Evolutionary conservation across 495 filamentous ascomycete species (phyloP).

Genomic region (Trichoderma orchidacearum): DNA sequence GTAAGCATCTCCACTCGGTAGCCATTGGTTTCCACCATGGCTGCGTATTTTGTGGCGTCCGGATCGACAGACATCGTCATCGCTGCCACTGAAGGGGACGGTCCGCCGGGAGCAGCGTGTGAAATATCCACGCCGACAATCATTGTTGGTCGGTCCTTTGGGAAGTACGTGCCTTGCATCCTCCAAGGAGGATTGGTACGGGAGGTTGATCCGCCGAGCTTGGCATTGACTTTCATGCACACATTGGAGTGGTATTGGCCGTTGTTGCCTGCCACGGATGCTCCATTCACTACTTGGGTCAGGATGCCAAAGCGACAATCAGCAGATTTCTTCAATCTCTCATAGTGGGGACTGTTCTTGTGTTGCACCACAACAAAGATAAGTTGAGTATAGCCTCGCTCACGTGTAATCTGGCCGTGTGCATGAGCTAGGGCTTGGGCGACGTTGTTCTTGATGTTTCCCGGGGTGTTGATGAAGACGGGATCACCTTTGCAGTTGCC

Average conservation of each 20-base stretch:
- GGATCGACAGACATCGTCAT: conserved; percentile 71
- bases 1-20: conserved; percentile 61
- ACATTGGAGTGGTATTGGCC: conserved; percentile 81
- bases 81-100: conserved; percentile 65
- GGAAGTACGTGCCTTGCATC: conserved; percentile 15
- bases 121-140: conserved; percentile 86
- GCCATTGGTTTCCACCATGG: conserved; percentile 65
- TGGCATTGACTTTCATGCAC: conserved; percentile 87
- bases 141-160: conserved; percentile 41
- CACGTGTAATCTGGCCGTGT: conserved; percentile 7
- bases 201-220: conserved; percentile 71
- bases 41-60: conserved; percentile 56
- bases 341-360: conserved; percentile 53
- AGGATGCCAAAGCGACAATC: conserved; percentile 70
- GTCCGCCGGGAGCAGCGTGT: conserved; percentile 52
- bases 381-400: conserved; percentile 39
- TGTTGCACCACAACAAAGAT: conserved; percentile 59
- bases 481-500: conserved; percentile 39
- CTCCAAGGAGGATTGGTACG: conserved; percentile 8
- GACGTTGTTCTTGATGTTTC: conserved; percentile 5
- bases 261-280: conserved; percentile 41
- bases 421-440: conserved; percentile 11
- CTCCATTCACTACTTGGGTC: conserved; percentile 54
- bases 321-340: conserved; percentile 65
- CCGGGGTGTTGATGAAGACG: conserved; percentile 7